phyloP scores from a whole-genome alignment of 1,139 yeast species.

The Taphrina pruni region DNA sequence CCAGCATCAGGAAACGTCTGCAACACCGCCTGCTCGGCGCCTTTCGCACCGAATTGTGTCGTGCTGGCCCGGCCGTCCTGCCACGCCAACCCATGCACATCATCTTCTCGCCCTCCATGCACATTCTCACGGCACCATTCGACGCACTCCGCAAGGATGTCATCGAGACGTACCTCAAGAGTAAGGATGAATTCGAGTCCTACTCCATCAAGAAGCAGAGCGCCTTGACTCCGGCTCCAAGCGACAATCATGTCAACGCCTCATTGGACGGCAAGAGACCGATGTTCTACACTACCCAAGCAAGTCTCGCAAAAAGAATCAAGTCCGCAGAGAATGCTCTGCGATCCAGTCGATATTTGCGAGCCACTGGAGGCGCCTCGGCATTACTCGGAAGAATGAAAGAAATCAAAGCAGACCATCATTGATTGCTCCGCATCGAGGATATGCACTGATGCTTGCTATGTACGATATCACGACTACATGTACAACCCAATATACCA shows the following conservation, averaged over 20 bases:
- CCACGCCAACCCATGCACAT: slow-evolving; percentile 13
- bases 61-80: slow-evolving; percentile 6
- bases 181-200: slow-evolving; percentile 11
- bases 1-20: slow-evolving; percentile 14
- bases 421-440: too few species aligned
- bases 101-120: slow-evolving; percentile 19
- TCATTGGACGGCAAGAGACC: background rate
- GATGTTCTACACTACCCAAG: background rate
- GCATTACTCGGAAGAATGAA: background rate
- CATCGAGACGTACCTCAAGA: background rate
- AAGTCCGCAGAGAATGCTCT: background rate
- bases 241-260: background rate
- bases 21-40: slow-evolving; percentile 11
- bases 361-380: slow-evolving; percentile 7
- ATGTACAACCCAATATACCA: too few species aligned
- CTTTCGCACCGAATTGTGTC: background rate
- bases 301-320: background rate
- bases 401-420: background rate
- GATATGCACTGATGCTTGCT: too few species aligned
- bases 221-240: background rate
- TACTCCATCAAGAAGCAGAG: background rate
- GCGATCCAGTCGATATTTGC: slow-evolving; percentile 2
- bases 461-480: too few species aligned
- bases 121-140: slow-evolving; percentile 9
- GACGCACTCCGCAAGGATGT: background rate